These are phyloP conservation scores for Exophiala sp. DNA, from an alignment of 2,329 filamentous ascomycete species.

Conservation along the genomic window DNA sequence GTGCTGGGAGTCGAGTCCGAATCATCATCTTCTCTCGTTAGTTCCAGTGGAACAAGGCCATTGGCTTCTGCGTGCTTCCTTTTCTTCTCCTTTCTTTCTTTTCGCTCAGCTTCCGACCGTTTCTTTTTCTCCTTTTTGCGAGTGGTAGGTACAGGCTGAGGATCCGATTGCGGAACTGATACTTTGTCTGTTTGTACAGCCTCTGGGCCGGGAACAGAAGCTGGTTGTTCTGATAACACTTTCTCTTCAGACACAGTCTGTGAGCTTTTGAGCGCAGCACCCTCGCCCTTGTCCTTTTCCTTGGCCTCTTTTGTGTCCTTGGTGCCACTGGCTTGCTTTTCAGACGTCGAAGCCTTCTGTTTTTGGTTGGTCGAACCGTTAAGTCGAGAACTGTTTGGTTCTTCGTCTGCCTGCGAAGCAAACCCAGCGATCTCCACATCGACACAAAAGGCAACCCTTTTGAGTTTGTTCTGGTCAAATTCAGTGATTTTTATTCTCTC, in stretches of 20 bases:
- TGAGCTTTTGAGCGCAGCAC: constrained; percentile 64
- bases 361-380: constrained; percentile 21
- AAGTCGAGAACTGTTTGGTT: constrained; percentile 41
- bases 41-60: constrained; percentile 76
- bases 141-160: constrained; percentile 44
- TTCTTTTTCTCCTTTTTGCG: constrained; percentile 96
- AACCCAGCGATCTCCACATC: constrained; percentile 94
- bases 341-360: constrained; percentile 28
- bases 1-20: constrained; percentile 43
- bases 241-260: constrained; percentile 51
- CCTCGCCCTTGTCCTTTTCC: constrained; percentile 65
- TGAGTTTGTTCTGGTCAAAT: constrained; percentile 71
- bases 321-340: constrained; percentile 31
- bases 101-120: constrained; percentile 84
- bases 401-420: constrained; percentile 65
- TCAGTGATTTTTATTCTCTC: constrained; percentile 74
- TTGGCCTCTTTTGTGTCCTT: constrained; percentile 46
- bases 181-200: constrained; percentile 25
- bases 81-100: constrained; percentile 85
- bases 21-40: constrained; percentile 63
- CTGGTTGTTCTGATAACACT: constrained; percentile 43
- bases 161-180: constrained; percentile 19
- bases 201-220: constrained; percentile 23
- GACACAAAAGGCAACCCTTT: constrained; percentile 89
- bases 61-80: constrained; percentile 79